These are phyloP conservation scores for Sugiyamaella japonica DNA, from an alignment of 1,139 yeast genomes.

Conservation along the genomic window DNA sequence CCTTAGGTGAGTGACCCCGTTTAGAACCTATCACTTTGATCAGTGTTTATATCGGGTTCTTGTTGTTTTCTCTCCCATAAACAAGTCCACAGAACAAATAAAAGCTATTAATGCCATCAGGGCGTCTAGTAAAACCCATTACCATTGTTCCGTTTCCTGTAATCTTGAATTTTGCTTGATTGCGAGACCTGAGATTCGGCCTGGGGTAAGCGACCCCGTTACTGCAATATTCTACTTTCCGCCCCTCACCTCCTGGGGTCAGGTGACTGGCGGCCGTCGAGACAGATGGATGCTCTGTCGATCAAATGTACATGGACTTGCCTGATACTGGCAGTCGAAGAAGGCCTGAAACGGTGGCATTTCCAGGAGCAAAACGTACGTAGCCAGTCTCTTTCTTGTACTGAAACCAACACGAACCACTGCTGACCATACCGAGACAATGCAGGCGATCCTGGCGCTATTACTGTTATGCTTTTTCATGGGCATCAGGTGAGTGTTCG, in stretches of 20 bases:
- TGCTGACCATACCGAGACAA: background rate
- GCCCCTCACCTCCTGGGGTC: too few species aligned
- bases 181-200: too few species aligned
- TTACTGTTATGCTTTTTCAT: conserved; percentile 11
- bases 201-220: conserved; percentile 6
- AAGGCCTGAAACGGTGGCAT: background rate
- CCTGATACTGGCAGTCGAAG: background rate
- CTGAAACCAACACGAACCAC: background rate
- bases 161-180: too few species aligned
- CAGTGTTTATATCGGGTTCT: too few species aligned
- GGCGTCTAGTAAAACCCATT: too few species aligned
- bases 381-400: background rate
- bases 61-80: too few species aligned
- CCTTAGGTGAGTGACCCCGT: too few species aligned
- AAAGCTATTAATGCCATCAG: too few species aligned
- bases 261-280: background rate
- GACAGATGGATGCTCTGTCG: background rate
- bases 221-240: background rate
- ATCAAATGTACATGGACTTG: background rate
- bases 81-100: too few species aligned
- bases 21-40: too few species aligned
- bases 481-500: conserved; percentile 13
- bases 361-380: background rate
- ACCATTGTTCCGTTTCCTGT: too few species aligned
- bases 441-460: conserved; percentile 8